Conservation (phyloP, 345 rosid genomes). For the Bretschneidera sinensis region DNA sequence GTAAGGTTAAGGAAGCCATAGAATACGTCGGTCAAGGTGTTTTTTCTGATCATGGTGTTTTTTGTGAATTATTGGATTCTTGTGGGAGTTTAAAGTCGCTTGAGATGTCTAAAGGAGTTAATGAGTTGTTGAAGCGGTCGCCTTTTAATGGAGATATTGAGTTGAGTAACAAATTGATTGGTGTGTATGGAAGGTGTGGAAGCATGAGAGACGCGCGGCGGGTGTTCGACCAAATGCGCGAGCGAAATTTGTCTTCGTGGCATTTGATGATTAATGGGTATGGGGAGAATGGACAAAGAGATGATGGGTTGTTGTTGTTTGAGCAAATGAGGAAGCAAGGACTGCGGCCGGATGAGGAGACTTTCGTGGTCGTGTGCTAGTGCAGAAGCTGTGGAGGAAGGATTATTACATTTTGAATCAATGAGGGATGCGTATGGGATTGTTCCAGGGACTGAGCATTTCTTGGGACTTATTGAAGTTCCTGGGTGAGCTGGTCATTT, state of each 20-base stretch:
- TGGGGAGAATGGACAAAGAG: constrained; percentile 37
- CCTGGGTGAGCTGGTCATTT: constrained; percentile 40
- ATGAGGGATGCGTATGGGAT: constrained; percentile 37
- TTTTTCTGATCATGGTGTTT: constrained; percentile 30
- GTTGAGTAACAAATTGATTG: constrained; percentile 32
- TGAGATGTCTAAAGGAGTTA: constrained; percentile 31
- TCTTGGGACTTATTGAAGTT: constrained; percentile 32
- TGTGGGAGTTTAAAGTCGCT: constrained; percentile 34
- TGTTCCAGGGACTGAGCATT: constrained; percentile 37
- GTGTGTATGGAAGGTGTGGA: constrained; percentile 29
- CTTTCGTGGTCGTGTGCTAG: constrained; percentile 42
- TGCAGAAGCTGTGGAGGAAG: constrained; percentile 33
- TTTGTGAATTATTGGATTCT: constrained; percentile 29
- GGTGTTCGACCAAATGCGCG: constrained; percentile 55
- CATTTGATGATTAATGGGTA: constrained; percentile 40
- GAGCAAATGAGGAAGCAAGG: constrained; percentile 37
- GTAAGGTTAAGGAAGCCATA: constrained; percentile 39
- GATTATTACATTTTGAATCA: constrained; percentile 28
- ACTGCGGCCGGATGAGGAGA: constrained; percentile 24
- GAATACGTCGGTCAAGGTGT: constrained; percentile 28
- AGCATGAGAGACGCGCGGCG: constrained; percentile 37
- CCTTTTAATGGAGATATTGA: constrained; percentile 22
- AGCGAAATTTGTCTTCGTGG: constrained; percentile 35
- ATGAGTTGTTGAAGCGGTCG: constrained; percentile 33
- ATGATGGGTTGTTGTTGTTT: constrained; percentile 37